Percentiles rank a stretch among this genome's conserved stretches.
Conservation (phyloP, 2,329 filamentous ascomycete species). For the Cryphonectria radicalis region DNA sequence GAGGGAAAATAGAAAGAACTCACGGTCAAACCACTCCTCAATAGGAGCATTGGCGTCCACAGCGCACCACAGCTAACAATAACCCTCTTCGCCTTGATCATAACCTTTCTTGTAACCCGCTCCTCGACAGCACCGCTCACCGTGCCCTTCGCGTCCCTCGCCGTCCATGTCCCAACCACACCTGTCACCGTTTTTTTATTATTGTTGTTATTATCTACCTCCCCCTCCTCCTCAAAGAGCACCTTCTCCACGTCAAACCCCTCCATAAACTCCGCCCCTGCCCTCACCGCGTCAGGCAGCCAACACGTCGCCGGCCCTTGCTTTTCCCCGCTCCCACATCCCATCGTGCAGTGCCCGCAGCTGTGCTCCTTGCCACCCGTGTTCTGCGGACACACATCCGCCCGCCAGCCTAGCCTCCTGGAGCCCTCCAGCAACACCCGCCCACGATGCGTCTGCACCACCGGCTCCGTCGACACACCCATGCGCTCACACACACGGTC, state of each 20-base stretch:
- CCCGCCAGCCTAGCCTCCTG: slow-evolving; percentile 72
- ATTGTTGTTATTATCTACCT: slow-evolving; percentile 36
- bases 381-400: slow-evolving; percentile 76
- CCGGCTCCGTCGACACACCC: slow-evolving; percentile 69
- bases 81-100: slow-evolving; percentile 79
- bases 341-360: slow-evolving; percentile 68
- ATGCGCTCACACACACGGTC: slow-evolving; percentile 80
- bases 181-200: slow-evolving; percentile 67
- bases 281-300: slow-evolving; percentile 76
- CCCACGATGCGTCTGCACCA: slow-evolving; percentile 77
- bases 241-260: slow-evolving; percentile 75
- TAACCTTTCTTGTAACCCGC: slow-evolving; percentile 61
- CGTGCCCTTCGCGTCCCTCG: slow-evolving; percentile 66
- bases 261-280: slow-evolving; percentile 82
- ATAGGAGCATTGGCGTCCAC: slow-evolving; percentile 75
- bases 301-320: slow-evolving; percentile 77
- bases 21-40: slow-evolving; percentile 76
- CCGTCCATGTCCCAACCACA: slow-evolving; percentile 75
- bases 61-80: slow-evolving; percentile 78
- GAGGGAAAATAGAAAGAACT: background rate
- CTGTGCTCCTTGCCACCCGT: slow-evolving; percentile 74
- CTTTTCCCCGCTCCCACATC: slow-evolving; percentile 72
- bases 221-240: slow-evolving; percentile 61
- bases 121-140: slow-evolving; percentile 53
- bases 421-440: slow-evolving; percentile 74